Conservation (phyloP, 495 filamentous ascomycete genomes). For the Podospora anserina region DNA sequence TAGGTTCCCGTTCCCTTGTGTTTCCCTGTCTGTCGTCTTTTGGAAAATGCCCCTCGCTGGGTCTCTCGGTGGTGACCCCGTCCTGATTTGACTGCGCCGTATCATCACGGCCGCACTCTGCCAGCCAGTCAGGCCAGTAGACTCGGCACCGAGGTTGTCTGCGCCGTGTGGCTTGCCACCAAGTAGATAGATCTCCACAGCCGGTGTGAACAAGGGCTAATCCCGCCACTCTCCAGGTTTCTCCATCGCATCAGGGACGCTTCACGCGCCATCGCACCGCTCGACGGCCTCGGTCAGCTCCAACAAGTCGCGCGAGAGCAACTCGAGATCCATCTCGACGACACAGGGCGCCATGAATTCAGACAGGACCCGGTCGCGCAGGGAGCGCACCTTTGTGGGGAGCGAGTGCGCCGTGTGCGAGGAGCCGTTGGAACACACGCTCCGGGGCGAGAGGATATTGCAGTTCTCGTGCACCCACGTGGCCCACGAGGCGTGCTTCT, state of each 20-base stretch:
- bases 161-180: slow-evolving; percentile 2
- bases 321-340: slow-evolving; percentile 28
- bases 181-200: slow-evolving; percentile 7
- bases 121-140: background rate
- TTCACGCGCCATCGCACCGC: slow-evolving; percentile 44
- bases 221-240: slow-evolving; percentile 30
- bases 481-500: slow-evolving; percentile 97
- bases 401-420: slow-evolving; percentile 95
- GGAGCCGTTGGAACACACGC: slow-evolving; percentile 92
- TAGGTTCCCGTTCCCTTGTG: slow-evolving; percentile 29
- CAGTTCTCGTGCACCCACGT: slow-evolving; percentile 97
- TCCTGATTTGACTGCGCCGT: slow-evolving; percentile 18
- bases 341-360: slow-evolving; percentile 61
- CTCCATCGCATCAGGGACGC: slow-evolving; percentile 39
- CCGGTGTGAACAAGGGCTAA: slow-evolving; percentile 25
- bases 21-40: slow-evolving; percentile 6
- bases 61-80: slow-evolving; percentile 5
- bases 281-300: slow-evolving; percentile 43
- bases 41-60: slow-evolving; percentile 2
- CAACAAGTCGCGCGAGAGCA: slow-evolving; percentile 38
- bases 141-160: slow-evolving; percentile 8
- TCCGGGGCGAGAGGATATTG: slow-evolving; percentile 90
- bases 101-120: slow-evolving; percentile 7
- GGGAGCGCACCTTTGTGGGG: slow-evolving; percentile 93
- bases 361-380: slow-evolving; percentile 74